Percentiles rank a stretch among this genome's conserved stretches.
Conservation (phyloP, 2,329 filamentous ascomycete species). For the Neonectria magnoliae region DNA sequence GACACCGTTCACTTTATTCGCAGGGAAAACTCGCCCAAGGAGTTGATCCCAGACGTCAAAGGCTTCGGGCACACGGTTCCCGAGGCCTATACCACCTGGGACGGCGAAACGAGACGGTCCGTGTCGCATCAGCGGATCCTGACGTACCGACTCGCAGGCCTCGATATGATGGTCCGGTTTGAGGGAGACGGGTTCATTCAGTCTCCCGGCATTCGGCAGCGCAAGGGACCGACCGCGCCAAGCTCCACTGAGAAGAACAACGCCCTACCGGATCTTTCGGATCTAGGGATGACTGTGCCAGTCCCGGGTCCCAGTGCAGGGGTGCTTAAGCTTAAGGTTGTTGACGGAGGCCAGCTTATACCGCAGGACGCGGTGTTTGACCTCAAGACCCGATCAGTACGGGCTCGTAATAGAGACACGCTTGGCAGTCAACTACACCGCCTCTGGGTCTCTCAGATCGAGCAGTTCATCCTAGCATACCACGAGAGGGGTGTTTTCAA, state of each 20-base stretch:
- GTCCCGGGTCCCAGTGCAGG: neutral
- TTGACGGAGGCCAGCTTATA: slow-evolving; percentile 39
- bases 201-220: neutral
- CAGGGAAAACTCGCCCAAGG: slow-evolving; percentile 67
- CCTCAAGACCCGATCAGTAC: slow-evolving; percentile 54
- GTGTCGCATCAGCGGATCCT: slow-evolving; percentile 71
- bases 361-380: slow-evolving; percentile 52
- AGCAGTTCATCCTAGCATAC: slow-evolving; percentile 54
- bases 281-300: slow-evolving; percentile 15
- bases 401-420: slow-evolving; percentile 30
- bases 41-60: slow-evolving; percentile 62
- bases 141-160: slow-evolving; percentile 62
- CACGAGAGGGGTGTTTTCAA: slow-evolving; percentile 50
- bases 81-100: slow-evolving; percentile 73
- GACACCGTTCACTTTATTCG: slow-evolving; percentile 71
- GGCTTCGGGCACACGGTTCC: slow-evolving; percentile 76
- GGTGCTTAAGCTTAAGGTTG: slow-evolving; percentile 22
- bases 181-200: slow-evolving; percentile 43
- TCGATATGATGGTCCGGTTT: slow-evolving; percentile 42
- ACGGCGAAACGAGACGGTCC: slow-evolving; percentile 61
- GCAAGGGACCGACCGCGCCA: neutral
- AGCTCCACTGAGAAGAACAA: neutral
- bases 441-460: slow-evolving; percentile 53
- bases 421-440: slow-evolving; percentile 52
- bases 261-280: slow-evolving; percentile 12